Base-by-base conservation (phyloP, 2,329 filamentous ascomycete species). In the Teratosphaeria nubilosa region DNA sequence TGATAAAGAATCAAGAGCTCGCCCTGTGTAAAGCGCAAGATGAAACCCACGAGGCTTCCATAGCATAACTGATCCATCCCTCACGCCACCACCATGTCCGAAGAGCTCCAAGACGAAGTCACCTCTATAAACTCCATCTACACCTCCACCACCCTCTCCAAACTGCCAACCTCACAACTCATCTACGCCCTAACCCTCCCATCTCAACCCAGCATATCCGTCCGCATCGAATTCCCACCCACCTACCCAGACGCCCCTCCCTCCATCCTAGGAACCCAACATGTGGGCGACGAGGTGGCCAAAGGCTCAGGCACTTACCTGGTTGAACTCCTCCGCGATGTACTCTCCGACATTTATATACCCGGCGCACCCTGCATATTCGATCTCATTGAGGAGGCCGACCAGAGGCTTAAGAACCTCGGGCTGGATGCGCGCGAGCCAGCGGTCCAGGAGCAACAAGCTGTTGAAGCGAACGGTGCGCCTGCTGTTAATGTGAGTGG, bases 71-170 rank as follows among this genome's bases (percentile, higher is more conserved):
- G 11, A 51, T 2, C 48, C 48, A n/a, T 14, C 4, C 48, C 24
- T 51, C 48, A 16, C 24, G 24, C 25, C 22, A 27, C 27, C 34
- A 56, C 24, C 52, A 72, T 71, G 70, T 69, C 66, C 53, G 68
- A 72, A 61, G 73, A 78, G 54, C 80, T 92, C 27, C 72, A 74
- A 54, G 88, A 94, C 73, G 89, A 94, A 70, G 76, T 91, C 31
- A 86, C 86, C 68, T 89, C 87, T 62, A 86, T 94, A 68, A 94
- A 92, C 73, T 88, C 89, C 57, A 94, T 94, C 63, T 94, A 91
- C 74, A 86, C 85, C 63, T 80, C 84, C 53, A 78, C 77, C n/a
- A 87, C 86, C 11, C 77, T 91, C 6, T 31, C 22, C 3, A 16
- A 58, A 11, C 53, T 65, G n/a, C 60, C 62, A 22, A 51, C 57